Percentiles rank a stretch among this genome's conserved stretches.
These are phyloP conservation scores for Aspergillus terreus DNA, from an alignment of 2,329 filamentous ascomycete species.

Conservation along the genomic window DNA sequence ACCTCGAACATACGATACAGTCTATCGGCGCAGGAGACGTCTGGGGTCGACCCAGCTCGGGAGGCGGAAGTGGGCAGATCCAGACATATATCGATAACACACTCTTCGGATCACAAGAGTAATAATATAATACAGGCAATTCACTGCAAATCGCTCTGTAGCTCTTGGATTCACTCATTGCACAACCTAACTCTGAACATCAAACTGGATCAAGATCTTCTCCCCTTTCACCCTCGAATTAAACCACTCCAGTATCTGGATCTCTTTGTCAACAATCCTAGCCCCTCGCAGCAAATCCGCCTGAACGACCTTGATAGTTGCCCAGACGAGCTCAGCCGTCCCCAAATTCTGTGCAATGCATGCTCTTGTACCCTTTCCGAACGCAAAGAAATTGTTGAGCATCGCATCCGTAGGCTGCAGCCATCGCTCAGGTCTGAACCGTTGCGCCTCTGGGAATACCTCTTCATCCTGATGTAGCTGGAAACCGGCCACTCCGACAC, in stretches of 20 bases:
- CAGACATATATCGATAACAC: constrained; percentile 32
- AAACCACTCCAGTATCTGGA: constrained; percentile 56
- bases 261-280: constrained; percentile 35
- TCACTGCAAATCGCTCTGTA: background rate
- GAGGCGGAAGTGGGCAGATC: constrained; percentile 31
- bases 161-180: background rate
- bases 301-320: constrained; percentile 41
- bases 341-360: constrained; percentile 52
- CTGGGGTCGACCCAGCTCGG: constrained; percentile 20
- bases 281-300: constrained; percentile 46
- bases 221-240: constrained; percentile 51
- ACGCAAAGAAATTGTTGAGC: constrained; percentile 45
- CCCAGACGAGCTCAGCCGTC: constrained; percentile 41
- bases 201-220: constrained; percentile 32
- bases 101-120: constrained; percentile 19
- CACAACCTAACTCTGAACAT: background rate
- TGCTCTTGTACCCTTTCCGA: constrained; percentile 46
- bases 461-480: constrained; percentile 46
- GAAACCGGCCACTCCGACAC: constrained; percentile 45
- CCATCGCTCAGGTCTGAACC: constrained; percentile 51
- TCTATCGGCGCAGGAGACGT: constrained; percentile 21
- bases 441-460: constrained; percentile 41
- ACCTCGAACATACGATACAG: constrained; percentile 18
- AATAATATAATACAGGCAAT: constrained; percentile 9
- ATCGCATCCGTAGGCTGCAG: constrained; percentile 36